Evolutionary conservation across 2,329 filamentous ascomycete genomes (phyloP).

Genomic region (Beauveria caledonica): DNA sequence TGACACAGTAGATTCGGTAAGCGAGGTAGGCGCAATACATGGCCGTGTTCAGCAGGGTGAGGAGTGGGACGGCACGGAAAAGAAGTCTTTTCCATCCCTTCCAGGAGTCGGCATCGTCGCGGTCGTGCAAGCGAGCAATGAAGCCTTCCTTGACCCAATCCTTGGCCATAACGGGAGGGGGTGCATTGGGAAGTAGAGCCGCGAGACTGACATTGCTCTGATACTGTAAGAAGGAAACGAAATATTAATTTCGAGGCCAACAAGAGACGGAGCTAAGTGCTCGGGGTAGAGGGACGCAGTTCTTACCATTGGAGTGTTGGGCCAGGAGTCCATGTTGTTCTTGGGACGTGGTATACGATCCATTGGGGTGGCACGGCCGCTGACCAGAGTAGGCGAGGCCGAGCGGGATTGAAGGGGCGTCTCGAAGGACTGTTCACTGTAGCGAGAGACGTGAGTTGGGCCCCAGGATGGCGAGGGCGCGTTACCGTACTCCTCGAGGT

Average conservation of each 20-base stretch:
- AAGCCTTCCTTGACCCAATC: conserved; percentile 24
- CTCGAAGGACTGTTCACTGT: conserved; percentile 15
- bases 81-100: conserved; percentile 35
- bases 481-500: conserved; percentile 18
- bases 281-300: not conserved
- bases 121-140: conserved; percentile 33
- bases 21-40: conserved; percentile 41
- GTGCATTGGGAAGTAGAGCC: conserved; percentile 27
- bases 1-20: conserved; percentile 43
- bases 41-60: conserved; percentile 33
- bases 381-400: conserved; percentile 22
- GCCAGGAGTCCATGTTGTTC: conserved; percentile 18
- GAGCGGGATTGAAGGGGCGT: conserved; percentile 17
- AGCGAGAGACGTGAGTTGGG: conserved; percentile 12
- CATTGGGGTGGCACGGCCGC: conserved; percentile 20
- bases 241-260: conserved; percentile 1
- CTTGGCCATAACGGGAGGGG: conserved; percentile 22
- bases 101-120: conserved; percentile 36
- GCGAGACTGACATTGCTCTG: conserved; percentile 35
- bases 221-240: conserved; percentile 21
- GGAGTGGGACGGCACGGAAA: conserved; percentile 29
- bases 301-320: conserved; percentile 19
- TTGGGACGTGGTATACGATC: conserved; percentile 16
- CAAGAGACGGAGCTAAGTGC: not conserved
- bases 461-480: conserved; percentile 14